These are phyloP conservation scores for Aspergillus quadricinctus DNA, from an alignment of 2,329 filamentous ascomycete genomes.

Conservation along the genomic window DNA sequence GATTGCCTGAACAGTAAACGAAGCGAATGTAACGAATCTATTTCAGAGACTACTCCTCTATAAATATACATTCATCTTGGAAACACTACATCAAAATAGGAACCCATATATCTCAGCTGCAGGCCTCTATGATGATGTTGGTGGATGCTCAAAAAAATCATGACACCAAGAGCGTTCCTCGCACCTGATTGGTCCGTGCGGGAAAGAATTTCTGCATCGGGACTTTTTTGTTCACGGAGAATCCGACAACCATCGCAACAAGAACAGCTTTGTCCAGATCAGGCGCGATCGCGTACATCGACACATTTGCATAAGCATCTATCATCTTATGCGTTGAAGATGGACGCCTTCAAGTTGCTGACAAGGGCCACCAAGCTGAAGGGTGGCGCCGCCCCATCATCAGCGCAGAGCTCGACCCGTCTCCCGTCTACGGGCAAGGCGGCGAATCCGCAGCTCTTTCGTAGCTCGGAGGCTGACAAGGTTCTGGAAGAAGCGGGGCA, in stretches of 20 bases:
- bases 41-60: neutral
- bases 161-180: conserved; percentile 1
- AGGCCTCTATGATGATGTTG: neutral
- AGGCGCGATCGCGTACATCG: neutral
- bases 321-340: conserved; percentile 16
- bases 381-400: conserved; percentile 21
- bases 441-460: conserved; percentile 36
- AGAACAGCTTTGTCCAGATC: neutral
- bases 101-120: neutral
- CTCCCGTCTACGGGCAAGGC: conserved; percentile 41
- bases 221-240: conserved; percentile 21
- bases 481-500: conserved; percentile 23
- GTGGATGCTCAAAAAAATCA: neutral
- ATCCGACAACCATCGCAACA: conserved; percentile 9
- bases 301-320: conserved; percentile 5
- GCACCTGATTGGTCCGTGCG: conserved; percentile 32
- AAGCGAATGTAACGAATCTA: neutral
- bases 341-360: conserved; percentile 45
- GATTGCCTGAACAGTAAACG: neutral
- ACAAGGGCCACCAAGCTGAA: conserved; percentile 44
- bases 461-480: conserved; percentile 25
- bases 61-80: neutral
- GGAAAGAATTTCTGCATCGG: conserved; percentile 19
- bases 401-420: conserved; percentile 22
- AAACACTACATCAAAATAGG: neutral